Evolutionary conservation across 2,329 filamentous ascomycete species (phyloP), one percentile per base, ranked within the genome.

Genomic region (Ophiostoma himal-ulmi): DNA sequence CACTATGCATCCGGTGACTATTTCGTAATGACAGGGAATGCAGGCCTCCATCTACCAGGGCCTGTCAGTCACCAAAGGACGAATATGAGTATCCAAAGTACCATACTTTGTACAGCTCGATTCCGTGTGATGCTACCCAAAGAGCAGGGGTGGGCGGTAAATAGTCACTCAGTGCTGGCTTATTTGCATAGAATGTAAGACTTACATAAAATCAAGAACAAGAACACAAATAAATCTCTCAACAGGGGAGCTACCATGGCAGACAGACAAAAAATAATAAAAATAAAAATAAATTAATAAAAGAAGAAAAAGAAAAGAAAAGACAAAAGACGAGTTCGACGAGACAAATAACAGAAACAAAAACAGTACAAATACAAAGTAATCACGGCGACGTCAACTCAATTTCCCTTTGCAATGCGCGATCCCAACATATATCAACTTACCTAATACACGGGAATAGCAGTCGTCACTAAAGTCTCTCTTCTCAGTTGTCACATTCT

Each of bases 391-490:
- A 48, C 17, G 17, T 48, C 44, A 48, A 48, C 44, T 48, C 44
- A 57, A 57, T 57, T 57, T 57, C 20, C 52, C 30, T 57, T 57
- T 57, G 44, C 26, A 57, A 57, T 57, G 52, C 52, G 52, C 22
- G 4, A 57, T 57, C 52, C 52, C 13, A 10, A 57, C 52, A 57
- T 57, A 57, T 57, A 57, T 57, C 22, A 26, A 57, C 52, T 57
- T 57, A 17, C 48, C 5, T 14, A 20, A 17, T 48, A 48, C 17
- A 14, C 44, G 44, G 44, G 44, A 48, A 48, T 17, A 30, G 30
- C 30, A 30, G 30, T 30, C 30, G 30, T 30, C 11, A 39, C 37
- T 10, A 39, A 39, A 8, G 37, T 39, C 5, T 39, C 37, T 11
- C 10, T 39, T 13, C 37, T 48, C 44, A 48, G 13, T 48, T 48